These are phyloP conservation scores for Cystobasidium pallidum DNA, from an alignment of 1,284 basidiomycete genomes.

Conservation along the genomic window DNA sequence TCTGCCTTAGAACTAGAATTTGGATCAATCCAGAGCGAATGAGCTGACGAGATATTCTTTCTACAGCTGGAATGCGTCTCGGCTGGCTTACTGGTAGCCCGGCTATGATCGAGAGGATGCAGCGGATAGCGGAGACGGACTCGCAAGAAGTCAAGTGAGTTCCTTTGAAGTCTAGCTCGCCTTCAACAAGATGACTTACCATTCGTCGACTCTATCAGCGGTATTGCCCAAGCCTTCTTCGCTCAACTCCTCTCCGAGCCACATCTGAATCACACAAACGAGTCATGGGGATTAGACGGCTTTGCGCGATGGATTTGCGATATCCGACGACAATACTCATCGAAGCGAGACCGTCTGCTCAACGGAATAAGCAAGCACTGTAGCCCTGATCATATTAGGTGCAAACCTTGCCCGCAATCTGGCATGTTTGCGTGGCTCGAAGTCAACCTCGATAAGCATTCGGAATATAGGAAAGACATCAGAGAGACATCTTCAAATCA, in stretches of 20 bases:
- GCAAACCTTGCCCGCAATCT: conserved; percentile 36
- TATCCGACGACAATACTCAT: conserved; percentile 34
- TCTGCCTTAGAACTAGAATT: not conserved
- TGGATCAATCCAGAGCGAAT: not conserved
- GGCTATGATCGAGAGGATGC: conserved; percentile 70
- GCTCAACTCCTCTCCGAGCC: conserved; percentile 40
- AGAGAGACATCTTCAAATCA: conserved; percentile 32
- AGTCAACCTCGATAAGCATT: conserved; percentile 32
- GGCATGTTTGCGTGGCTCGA: conserved; percentile 43
- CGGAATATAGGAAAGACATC: conserved; percentile 24
- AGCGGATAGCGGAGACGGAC: conserved; percentile 69
- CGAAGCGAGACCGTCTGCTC: conserved; percentile 32
- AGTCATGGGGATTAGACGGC: conserved; percentile 38
- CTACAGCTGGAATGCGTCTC: conserved; percentile 68
- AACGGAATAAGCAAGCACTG: conserved; percentile 36
- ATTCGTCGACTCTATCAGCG: conserved; percentile 1
- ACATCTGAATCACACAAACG: conserved; percentile 33
- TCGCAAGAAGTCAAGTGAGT: conserved; percentile 60
- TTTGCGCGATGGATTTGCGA: conserved; percentile 44
- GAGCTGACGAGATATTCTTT: not conserved
- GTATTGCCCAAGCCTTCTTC: conserved; percentile 39
- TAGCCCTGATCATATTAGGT: conserved; percentile 33
- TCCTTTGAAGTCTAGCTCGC: too few species aligned
- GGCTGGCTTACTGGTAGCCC: conserved; percentile 76
- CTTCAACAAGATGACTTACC: not conserved